Base-by-base conservation (phyloP, 2,329 filamentous ascomycete genomes). In the Coleophoma crateriformis region DNA sequence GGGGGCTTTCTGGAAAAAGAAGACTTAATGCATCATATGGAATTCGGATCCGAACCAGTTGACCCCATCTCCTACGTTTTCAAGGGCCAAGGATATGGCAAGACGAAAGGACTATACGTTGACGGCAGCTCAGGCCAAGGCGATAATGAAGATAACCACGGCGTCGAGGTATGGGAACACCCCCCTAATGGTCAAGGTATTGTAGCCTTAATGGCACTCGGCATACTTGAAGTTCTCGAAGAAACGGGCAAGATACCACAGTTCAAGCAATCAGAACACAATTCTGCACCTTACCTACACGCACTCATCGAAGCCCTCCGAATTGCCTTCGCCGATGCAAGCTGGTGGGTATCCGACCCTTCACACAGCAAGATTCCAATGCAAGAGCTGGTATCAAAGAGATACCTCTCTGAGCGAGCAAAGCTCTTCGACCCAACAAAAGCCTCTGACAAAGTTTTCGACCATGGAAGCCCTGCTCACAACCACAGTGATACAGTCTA, bases 151-250 rank as follows among this genome's bases (percentile, higher is more conserved):
- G 60, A 66, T 20, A 71, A 75, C 46, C 67, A 73, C 12, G 82
- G 83, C 10, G 78, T 96, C 39, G 84, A 95, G 63, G 73, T 99
- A 1, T 97, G 92, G 92, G 94, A 99, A 64, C 92, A 97, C 64
- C 91, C 92, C 34, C 94, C 94, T 8, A 97, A 97, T 61, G 91
- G 94, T 0, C 94, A 97, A 69, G 94, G 94, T 2, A 91, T 97
- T 56, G 88, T 97, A 2, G 94, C 94, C 0, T 73, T 97, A 33
- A 96, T 97, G 85, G 88, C 94, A 0, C 75, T 99, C 1, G 94
- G 94, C 1, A 95, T 97, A 57, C 74, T 99, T 45, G 85, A 96
- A 65, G 84, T 91, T 64, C 77, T 97, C 1, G 89, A 96, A 68
- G 81, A 82, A 51, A 73, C 77, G 14, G 86, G 85, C 37, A 82